Evolutionary conservation across 2,329 filamentous ascomycete species (phyloP), one percentile per base, ranked within the genome.

Genomic region (Trichoderma hamatum): DNA sequence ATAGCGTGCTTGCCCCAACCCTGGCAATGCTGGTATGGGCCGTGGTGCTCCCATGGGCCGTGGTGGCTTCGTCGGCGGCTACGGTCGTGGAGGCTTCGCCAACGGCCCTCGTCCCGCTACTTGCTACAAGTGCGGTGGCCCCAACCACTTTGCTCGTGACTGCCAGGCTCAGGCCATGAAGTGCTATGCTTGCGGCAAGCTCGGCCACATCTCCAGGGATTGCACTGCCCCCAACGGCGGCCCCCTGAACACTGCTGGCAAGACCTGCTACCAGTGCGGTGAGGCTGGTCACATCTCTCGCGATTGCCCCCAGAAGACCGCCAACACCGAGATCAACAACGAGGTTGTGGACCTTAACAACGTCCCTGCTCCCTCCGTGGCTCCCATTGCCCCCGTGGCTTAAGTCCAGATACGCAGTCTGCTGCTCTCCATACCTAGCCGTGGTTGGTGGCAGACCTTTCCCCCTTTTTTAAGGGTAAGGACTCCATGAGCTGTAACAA

Each of bases 111-210:
- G 89, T 71, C 88, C 88, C 70, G 87, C 89, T 43, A 91, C 89
- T 66, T 92, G 89, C 83, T 91, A 91, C 82, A 91, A 91, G 83
- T 92, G 89, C 79, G 89, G 89, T 74, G 89, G 95, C 39, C 96
- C 96, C 70, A 99, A 99, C 86, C 96, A 99, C 84, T 99, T 97
- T 79, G 96, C 96, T 73, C 92, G 96, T 73, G 96, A 99, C 78
- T 99, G 96, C 86, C 96, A 98, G 85, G 94, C 96, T 74, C 94
- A 97, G 82, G 93, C 94, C 72, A 97, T 97, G 93, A 97, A 97
- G 85, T 97, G 94, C 87, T 97, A 97, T 78, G 94, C 94, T 74
- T 97, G 94, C 79, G 94, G 94, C 80, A 97, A 97, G 85, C 89
- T 97, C 74, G 93, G 93, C 63, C 94, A 97, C 84, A 97, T 97